phyloP scores from a whole-genome alignment of 495 filamentous ascomycete genomes.

The Hyaloscypha finlandica region DNA sequence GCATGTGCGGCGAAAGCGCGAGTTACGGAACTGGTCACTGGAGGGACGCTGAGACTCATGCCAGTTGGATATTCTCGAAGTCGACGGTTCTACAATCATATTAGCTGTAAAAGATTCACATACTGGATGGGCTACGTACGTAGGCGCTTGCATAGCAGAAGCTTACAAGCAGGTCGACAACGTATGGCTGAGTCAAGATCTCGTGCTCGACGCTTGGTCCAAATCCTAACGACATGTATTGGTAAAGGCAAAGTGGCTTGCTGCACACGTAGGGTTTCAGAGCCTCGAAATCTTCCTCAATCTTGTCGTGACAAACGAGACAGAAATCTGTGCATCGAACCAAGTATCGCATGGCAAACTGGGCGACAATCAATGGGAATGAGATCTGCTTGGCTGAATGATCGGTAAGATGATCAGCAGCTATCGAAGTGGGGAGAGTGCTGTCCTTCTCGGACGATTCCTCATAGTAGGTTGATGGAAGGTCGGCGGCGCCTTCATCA shows the following conservation, averaged over 20 bases:
- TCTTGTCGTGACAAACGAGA: conserved; percentile 73
- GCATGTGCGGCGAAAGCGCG: not conserved
- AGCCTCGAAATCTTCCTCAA: conserved; percentile 74
- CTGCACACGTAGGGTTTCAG: conserved; percentile 91
- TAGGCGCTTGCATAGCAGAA: conserved; percentile 67
- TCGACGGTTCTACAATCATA: conserved; percentile 10
- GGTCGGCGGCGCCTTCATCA: conserved; percentile 10
- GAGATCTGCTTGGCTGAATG: conserved; percentile 31
- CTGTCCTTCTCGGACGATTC: conserved; percentile 19
- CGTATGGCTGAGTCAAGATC: conserved; percentile 75
- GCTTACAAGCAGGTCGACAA: conserved; percentile 83
- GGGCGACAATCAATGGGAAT: conserved; percentile 24
- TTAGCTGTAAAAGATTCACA: not conserved
- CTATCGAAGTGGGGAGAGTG: conserved; percentile 41
- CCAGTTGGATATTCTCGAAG: conserved; percentile 69
- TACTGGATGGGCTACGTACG: conserved; percentile 3
- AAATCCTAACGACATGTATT: conserved; percentile 88
- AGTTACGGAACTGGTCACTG: conserved; percentile 15
- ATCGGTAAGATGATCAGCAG: conserved; percentile 53
- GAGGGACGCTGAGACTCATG: conserved; percentile 68
- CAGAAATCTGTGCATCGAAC: conserved; percentile 87
- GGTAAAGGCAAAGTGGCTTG: conserved; percentile 78
- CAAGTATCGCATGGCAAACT: conserved; percentile 79
- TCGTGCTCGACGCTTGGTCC: conserved; percentile 86
- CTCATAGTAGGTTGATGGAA: conserved; percentile 20